A percentile compares a stretch with the other conserved stretches of the same genome.
Conservation (phyloP, 78 protist genomes). For the Salpingoeca rosetta region DNA sequence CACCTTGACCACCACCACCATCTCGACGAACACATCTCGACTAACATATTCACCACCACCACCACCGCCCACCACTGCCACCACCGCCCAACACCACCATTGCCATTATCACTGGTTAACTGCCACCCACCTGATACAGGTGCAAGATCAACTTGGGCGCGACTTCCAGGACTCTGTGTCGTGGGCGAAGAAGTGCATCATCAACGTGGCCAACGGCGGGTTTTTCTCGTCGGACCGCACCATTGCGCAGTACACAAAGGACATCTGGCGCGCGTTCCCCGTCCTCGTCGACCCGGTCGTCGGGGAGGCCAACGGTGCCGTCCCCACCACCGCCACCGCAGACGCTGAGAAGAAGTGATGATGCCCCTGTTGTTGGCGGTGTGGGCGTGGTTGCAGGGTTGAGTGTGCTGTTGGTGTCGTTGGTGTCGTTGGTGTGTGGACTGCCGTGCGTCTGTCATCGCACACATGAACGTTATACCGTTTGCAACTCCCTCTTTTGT, state of each 20-base stretch:
- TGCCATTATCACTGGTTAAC: background rate
- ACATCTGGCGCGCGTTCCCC: slow-evolving; percentile 75
- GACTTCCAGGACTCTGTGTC: slow-evolving; percentile 2
- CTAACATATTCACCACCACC: too few relatives aligned
- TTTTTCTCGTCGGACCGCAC: slow-evolving; percentile 82
- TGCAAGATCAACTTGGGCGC: slow-evolving; percentile 16
- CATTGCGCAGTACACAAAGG: slow-evolving; percentile 77
- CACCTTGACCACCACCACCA: too few relatives aligned
- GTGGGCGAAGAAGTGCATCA: slow-evolving; percentile 14
- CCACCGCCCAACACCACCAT: too few relatives aligned
- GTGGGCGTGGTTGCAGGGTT: background rate
- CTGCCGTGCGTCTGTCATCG: too few relatives aligned
- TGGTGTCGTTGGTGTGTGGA: too few relatives aligned
- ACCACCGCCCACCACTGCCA: too few relatives aligned
- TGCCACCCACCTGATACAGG: background rate
- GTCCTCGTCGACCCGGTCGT: background rate
- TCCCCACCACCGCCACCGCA: background rate
- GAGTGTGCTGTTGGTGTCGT: too few relatives aligned
- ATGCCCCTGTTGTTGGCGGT: background rate
- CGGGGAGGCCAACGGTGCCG: background rate
- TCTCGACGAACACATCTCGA: too few relatives aligned
- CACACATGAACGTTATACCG: too few relatives aligned
- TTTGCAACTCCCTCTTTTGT: background rate
- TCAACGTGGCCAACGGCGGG: slow-evolving; percentile 15
- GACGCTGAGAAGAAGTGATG: background rate